Conservation (phyloP, 2,329 filamentous ascomycete genomes). For the Trichoderma oligosporum region DNA sequence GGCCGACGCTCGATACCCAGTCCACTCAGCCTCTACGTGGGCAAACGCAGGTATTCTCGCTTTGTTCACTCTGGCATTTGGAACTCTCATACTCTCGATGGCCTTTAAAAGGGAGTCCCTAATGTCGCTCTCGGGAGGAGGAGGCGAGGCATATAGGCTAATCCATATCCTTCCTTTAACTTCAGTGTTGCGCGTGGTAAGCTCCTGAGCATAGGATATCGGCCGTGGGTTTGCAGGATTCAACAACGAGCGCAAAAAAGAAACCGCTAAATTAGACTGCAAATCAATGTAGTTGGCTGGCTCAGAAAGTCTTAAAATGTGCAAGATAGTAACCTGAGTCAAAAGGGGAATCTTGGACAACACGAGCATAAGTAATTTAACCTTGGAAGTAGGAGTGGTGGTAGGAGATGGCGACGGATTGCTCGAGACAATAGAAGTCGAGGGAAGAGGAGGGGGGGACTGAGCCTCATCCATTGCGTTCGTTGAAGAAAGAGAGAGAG, state of each 20-base stretch:
- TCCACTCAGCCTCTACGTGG: conserved; percentile 71
- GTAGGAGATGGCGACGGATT: neutral
- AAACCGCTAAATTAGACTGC: conserved; percentile 67
- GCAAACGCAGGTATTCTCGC: conserved; percentile 47
- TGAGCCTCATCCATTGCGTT: neutral
- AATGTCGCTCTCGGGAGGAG: conserved; percentile 54
- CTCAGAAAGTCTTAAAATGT: conserved; percentile 64
- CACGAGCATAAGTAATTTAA: conserved; percentile 31
- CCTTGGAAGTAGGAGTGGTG: neutral
- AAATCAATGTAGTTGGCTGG: conserved; percentile 75
- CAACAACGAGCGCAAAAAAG: conserved; percentile 66
- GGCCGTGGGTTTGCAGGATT: conserved; percentile 42
- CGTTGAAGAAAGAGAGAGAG: neutral
- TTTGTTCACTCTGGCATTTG: conserved; percentile 1
- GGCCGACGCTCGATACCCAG: conserved; percentile 60
- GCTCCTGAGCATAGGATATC: conserved; percentile 59
- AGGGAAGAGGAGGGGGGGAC: neutral
- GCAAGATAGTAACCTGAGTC: conserved; percentile 57
- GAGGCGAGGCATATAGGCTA: conserved; percentile 61
- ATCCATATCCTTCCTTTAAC: conserved; percentile 82
- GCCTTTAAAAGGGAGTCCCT: conserved; percentile 37
- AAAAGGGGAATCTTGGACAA: conserved; percentile 59
- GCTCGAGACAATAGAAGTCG: neutral
- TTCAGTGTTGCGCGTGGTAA: conserved; percentile 59
- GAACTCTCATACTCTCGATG: conserved; percentile 2